Evolutionary conservation across 495 filamentous ascomycete species (phyloP).

Genomic region (Pseudotulostoma volvatum): DNA sequence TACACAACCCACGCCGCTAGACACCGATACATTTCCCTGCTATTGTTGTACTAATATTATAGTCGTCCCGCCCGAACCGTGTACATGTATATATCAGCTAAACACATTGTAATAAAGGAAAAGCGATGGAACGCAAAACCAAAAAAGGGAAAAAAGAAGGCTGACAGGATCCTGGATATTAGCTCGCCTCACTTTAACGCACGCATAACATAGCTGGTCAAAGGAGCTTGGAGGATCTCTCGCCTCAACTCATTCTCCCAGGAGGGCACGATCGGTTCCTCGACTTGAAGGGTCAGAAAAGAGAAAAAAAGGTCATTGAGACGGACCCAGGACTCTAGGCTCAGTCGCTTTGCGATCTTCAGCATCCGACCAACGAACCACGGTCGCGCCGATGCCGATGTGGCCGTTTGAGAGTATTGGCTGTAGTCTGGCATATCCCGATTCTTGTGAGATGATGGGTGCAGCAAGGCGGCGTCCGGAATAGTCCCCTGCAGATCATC

Average conservation of each 20-base stretch:
- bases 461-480: background rate
- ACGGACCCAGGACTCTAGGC: conserved; percentile 16
- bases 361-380: conserved; percentile 29
- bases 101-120: too few species aligned
- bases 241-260: conserved; percentile 20
- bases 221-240: conserved; percentile 22
- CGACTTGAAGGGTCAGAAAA: conserved; percentile 18
- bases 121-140: too few species aligned
- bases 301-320: conserved; percentile 20
- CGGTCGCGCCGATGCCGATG: conserved; percentile 17
- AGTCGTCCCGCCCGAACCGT: too few species aligned
- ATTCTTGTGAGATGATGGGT: background rate
- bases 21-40: too few species aligned
- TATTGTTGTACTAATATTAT: too few species aligned
- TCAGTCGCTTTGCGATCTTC: conserved; percentile 25
- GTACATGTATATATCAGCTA: too few species aligned
- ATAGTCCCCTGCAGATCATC: background rate
- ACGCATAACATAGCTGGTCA: conserved; percentile 22
- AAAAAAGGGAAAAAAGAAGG: background rate
- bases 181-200: conserved; percentile 9
- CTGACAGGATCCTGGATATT: background rate
- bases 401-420: conserved; percentile 15
- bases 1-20: too few species aligned
- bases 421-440: conserved; percentile 12
- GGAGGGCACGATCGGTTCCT: conserved; percentile 7